Conservation (phyloP, 2,329 filamentous ascomycete genomes). For the Apiospora kogelbergensis region DNA sequence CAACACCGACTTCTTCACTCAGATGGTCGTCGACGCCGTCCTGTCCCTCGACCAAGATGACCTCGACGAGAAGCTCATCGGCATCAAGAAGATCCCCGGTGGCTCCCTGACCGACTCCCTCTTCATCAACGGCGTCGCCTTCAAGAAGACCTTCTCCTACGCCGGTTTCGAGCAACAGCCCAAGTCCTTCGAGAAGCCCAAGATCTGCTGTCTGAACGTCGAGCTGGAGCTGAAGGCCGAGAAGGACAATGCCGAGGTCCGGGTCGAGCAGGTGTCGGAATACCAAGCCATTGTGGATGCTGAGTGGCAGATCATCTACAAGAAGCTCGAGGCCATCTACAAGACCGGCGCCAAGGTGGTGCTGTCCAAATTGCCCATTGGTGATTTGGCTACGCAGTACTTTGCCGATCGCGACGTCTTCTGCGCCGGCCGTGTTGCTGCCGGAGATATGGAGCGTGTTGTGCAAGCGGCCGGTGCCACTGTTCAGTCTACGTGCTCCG, state of each 20-base stretch:
- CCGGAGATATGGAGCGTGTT: conserved; percentile 93
- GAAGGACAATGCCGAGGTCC: conserved; percentile 98
- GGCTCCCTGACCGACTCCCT: conserved; percentile 94
- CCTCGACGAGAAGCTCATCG: conserved; percentile 96
- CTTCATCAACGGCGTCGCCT: conserved; percentile 96
- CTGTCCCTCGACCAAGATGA: conserved; percentile 94
- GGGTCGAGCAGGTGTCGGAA: conserved; percentile 96
- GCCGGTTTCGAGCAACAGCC: conserved; percentile 99
- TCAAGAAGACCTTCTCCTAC: conserved; percentile 99
- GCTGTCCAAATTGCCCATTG: conserved; percentile 94
- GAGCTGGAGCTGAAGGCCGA: conserved; percentile 98
- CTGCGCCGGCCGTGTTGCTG: conserved; percentile 89
- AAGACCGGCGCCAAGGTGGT: conserved; percentile 97
- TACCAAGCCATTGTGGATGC: conserved; percentile 99
- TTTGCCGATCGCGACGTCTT: conserved; percentile 98
- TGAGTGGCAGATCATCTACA: conserved; percentile 99
- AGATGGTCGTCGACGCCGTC: conserved; percentile 98
- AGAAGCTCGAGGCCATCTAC: conserved; percentile 95
- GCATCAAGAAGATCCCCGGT: conserved; percentile 96
- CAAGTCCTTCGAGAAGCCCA: conserved; percentile 90
- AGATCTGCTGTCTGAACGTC: conserved; percentile 96
- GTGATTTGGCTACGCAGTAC: conserved; percentile 95
- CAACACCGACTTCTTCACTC: conserved; percentile 95
- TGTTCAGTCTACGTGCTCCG: conserved; percentile 92
- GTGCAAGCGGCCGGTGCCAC: conserved; percentile 92